Evolutionary conservation across 2,329 filamentous ascomycete genomes (phyloP).

Genomic region (Geoglossum cookeanum): DNA sequence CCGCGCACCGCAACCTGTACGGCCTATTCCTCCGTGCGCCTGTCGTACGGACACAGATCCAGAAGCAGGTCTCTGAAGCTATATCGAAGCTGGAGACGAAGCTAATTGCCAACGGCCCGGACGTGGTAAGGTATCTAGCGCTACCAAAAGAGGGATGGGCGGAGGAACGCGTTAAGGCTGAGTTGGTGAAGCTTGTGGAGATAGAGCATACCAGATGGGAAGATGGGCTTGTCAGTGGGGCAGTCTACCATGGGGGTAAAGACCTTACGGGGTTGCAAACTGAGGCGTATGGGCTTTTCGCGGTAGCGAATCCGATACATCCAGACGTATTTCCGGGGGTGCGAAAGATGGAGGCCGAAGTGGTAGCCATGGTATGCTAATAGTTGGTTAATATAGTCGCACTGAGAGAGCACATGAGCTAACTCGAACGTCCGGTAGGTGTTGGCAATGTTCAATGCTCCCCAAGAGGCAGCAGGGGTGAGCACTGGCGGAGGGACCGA

Average conservation of each 20-base stretch:
- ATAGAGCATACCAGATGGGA: conserved; percentile 97
- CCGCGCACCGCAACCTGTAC: conserved; percentile 55
- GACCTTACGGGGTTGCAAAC: conserved; percentile 69
- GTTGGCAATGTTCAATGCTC: conserved; percentile 72
- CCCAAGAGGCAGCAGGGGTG: conserved; percentile 66
- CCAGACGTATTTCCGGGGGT: conserved; percentile 97
- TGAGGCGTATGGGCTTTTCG: conserved; percentile 85
- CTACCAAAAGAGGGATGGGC: conserved; percentile 74
- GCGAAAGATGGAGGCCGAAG: conserved; percentile 96
- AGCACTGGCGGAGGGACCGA: conserved; percentile 89
- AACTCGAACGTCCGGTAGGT: conserved; percentile 21
- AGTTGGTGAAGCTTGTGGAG: conserved; percentile 57
- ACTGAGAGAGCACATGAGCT: neutral
- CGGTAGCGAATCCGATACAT: conserved; percentile 90
- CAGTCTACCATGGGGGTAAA: conserved; percentile 86
- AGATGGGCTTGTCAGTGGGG: conserved; percentile 82
- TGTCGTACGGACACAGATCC: conserved; percentile 69
- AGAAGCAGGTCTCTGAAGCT: conserved; percentile 64
- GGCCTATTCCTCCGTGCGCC: conserved; percentile 72
- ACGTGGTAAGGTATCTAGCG: conserved; percentile 50
- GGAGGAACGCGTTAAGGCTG: conserved; percentile 56
- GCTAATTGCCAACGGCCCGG: conserved; percentile 54
- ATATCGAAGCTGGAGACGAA: conserved; percentile 67
- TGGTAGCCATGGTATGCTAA: conserved; percentile 70
- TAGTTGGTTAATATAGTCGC: conserved; percentile 6